phyloP scores from a whole-genome alignment of 352 stramenopile species.

The Phytopythium boreale region DNA sequence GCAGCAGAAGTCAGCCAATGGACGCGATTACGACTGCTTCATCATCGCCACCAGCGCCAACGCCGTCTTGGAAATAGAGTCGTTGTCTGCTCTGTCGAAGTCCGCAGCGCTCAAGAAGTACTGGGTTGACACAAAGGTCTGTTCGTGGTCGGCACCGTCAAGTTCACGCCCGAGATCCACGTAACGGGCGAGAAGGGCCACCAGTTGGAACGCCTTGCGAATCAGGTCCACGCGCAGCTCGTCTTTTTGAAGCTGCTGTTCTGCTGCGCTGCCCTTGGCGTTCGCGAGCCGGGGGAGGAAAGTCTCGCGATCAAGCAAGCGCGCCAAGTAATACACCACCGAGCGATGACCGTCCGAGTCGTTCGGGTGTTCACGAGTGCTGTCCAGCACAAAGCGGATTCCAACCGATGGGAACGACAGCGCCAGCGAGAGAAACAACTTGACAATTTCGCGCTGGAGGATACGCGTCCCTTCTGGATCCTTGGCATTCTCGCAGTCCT shows the following conservation, averaged over 20 bases:
- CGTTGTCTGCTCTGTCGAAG: slow-evolving; percentile 33
- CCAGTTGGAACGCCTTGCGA: slow-evolving; percentile 52
- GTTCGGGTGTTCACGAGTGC: slow-evolving; percentile 41
- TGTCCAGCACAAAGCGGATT: slow-evolving; percentile 68
- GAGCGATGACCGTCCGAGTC: slow-evolving; percentile 54
- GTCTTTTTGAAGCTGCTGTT: slow-evolving; percentile 22
- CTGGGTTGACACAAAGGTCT: slow-evolving; percentile 56
- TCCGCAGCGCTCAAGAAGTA: slow-evolving; percentile 36
- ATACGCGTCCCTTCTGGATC: slow-evolving; percentile 15
- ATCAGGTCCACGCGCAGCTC: slow-evolving; percentile 33
- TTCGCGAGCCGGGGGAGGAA: slow-evolving; percentile 42
- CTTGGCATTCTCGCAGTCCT: slow-evolving; percentile 9
- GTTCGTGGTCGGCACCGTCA: slow-evolving; percentile 43
- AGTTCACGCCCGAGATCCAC: slow-evolving; percentile 61
- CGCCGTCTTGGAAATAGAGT: slow-evolving; percentile 50
- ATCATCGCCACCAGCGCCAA: slow-evolving; percentile 33
- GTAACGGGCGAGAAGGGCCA: slow-evolving; percentile 59
- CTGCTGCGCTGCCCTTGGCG: slow-evolving; percentile 15
- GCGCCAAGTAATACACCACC: slow-evolving; percentile 58
- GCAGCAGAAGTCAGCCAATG: neutral
- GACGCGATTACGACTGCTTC: slow-evolving; percentile 8
- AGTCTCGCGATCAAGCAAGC: slow-evolving; percentile 61
- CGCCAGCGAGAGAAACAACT: slow-evolving; percentile 51
- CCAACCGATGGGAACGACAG: slow-evolving; percentile 56
- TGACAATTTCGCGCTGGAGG: slow-evolving; percentile 60